A percentile compares a stretch with the other conserved stretches of the same genome.
Conservation (phyloP, 305 asterid genomes). For the Petunia hybrid region DNA sequence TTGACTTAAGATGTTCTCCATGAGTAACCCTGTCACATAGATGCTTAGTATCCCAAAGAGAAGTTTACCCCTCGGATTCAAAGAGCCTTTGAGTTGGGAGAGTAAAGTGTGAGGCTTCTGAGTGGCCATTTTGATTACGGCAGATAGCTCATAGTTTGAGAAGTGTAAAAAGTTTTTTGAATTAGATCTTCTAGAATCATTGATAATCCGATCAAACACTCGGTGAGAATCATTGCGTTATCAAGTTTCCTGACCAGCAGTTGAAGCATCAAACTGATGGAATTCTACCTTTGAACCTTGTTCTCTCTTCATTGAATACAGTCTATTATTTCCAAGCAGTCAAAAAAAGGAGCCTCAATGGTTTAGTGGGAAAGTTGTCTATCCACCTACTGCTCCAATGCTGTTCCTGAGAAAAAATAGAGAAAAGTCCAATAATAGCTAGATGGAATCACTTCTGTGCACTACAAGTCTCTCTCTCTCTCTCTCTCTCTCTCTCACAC, state of each 20-base stretch:
- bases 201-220: neutral
- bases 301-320: neutral
- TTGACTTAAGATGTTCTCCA: neutral
- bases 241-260: neutral
- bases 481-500: neutral
- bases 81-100: neutral
- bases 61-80: neutral
- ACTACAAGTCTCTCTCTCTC: neutral
- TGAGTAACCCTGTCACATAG: neutral
- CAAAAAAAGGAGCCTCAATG: neutral
- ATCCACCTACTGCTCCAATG: neutral
- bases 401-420: constrained; percentile 11
- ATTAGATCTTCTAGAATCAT: neutral
- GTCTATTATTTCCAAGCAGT: neutral
- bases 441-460: neutral
- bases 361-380: neutral
- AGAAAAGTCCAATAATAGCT: neutral
- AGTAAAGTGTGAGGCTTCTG: neutral
- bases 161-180: neutral
- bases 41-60: neutral
- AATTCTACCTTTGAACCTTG: neutral
- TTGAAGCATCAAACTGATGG: neutral
- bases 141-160: neutral
- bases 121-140: neutral
- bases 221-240: neutral